Evolutionary conservation across 257 asterid genomes (phyloP).

Genomic region (Galeopsis tetrahit): DNA sequence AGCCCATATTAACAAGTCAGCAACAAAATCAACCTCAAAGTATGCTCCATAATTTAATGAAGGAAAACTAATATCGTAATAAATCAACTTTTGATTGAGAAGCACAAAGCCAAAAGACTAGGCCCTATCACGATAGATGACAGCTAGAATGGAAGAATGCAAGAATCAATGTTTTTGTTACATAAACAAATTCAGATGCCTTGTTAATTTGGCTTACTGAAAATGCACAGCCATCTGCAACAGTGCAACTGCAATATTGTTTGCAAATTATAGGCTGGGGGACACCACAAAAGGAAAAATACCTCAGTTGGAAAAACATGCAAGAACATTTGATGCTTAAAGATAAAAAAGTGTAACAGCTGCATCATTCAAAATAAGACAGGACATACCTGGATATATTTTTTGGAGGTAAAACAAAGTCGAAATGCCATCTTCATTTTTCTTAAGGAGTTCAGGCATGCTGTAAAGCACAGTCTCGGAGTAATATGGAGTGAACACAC

Average conservation of each 20-base stretch:
- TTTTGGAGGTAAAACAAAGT: slow-evolving; percentile 96
- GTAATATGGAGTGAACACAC: slow-evolving; percentile 96
- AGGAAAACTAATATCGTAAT: neutral
- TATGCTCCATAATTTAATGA: neutral
- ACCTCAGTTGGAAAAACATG: neutral
- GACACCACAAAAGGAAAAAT: neutral
- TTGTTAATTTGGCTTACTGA: neutral
- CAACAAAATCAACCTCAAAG: neutral
- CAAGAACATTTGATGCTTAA: neutral
- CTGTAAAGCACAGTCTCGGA: slow-evolving; percentile 98
- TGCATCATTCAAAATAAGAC: slow-evolving; percentile 26
- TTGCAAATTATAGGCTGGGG: neutral
- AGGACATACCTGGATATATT: slow-evolving; percentile 83
- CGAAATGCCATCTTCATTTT: slow-evolving; percentile 97
- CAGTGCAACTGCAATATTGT: neutral
- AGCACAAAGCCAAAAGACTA: neutral
- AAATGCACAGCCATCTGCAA: neutral
- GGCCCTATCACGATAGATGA: neutral
- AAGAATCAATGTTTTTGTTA: neutral
- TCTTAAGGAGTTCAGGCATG: slow-evolving; percentile 89
- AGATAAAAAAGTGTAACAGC: slow-evolving; percentile 26
- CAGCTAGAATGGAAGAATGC: neutral
- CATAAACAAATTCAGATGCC: neutral
- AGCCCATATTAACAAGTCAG: neutral
- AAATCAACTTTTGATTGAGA: neutral